Percentiles rank a stretch among this genome's conserved stretches.
Evolutionary conservation across 2,329 filamentous ascomycete species (phyloP).

Genomic region (Aquanectria penicillioides): DNA sequence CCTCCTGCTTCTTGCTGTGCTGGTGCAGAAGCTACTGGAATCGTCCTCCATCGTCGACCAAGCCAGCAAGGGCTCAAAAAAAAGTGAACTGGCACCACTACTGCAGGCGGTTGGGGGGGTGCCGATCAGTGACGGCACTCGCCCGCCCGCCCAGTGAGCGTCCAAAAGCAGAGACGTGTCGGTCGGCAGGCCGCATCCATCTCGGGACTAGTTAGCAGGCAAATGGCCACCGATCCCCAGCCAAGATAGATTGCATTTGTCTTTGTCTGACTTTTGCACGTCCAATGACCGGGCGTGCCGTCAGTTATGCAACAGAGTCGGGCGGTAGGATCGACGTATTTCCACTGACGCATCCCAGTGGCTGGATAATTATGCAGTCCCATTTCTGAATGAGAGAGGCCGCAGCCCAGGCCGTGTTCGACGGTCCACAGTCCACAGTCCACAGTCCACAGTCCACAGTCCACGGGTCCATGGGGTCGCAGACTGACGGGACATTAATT

Average conservation of each 20-base stretch:
- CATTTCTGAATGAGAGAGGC: conserved; percentile 22
- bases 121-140: conserved; percentile 40
- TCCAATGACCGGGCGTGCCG: conserved; percentile 31
- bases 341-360: conserved; percentile 30
- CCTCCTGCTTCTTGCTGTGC: conserved; percentile 21
- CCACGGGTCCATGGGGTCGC: not conserved
- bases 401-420: conserved; percentile 6
- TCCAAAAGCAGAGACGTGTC: conserved; percentile 29
- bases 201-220: too few relatives aligned
- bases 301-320: conserved; percentile 35
- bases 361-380: conserved; percentile 30
- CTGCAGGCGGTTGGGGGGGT: conserved; percentile 34
- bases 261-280: conserved; percentile 30
- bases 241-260: conserved; percentile 26
- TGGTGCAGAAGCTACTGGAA: conserved; percentile 39
- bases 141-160: conserved; percentile 28
- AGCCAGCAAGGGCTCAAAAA: conserved; percentile 22
- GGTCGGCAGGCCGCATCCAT: conserved; percentile 34
- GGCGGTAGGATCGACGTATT: conserved; percentile 37
- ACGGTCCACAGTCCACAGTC: too few relatives aligned
- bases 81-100: conserved; percentile 44
- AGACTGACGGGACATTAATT: conserved; percentile 7
- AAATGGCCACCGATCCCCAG: conserved; percentile 27
- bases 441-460: too few relatives aligned
- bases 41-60: too few relatives aligned